Percentiles rank a stretch among this genome's conserved stretches.
These are phyloP conservation scores for Trichoderma oligosporum DNA, from an alignment of 2,329 filamentous ascomycete species.

Conservation along the genomic window DNA sequence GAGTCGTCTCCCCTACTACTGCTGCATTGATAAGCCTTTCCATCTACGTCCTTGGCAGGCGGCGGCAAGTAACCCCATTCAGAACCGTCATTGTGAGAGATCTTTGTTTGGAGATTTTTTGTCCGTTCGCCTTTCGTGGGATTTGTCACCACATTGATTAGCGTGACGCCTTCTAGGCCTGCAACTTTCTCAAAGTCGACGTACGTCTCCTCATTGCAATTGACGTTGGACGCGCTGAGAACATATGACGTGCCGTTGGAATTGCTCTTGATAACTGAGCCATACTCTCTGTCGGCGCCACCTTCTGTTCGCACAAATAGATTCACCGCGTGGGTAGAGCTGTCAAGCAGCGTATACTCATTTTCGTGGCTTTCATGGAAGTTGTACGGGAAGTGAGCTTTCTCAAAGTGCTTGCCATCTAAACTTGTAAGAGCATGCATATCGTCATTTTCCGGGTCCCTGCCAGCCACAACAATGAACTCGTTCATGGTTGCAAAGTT, in stretches of 20 bases:
- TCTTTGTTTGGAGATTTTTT: slow-evolving; percentile 84
- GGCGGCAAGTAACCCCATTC: slow-evolving; percentile 76
- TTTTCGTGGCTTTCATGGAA: slow-evolving; percentile 74
- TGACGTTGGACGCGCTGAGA: slow-evolving; percentile 74
- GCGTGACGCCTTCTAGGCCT: slow-evolving; percentile 81
- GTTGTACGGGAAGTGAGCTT: slow-evolving; percentile 80
- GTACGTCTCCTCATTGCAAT: slow-evolving; percentile 70
- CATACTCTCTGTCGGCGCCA: slow-evolving; percentile 63
- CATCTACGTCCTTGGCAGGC: slow-evolving; percentile 66
- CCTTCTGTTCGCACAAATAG: slow-evolving; percentile 82
- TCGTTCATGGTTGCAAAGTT: slow-evolving; percentile 94
- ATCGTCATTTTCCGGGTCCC: slow-evolving; percentile 63
- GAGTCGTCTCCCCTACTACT: slow-evolving; percentile 55
- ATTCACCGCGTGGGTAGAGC: slow-evolving; percentile 90
- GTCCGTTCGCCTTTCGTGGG: slow-evolving; percentile 66
- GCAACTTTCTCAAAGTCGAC: slow-evolving; percentile 97
- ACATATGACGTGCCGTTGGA: slow-evolving; percentile 97
- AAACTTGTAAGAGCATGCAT: slow-evolving; percentile 78
- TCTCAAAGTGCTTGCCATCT: slow-evolving; percentile 77
- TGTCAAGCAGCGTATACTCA: slow-evolving; percentile 90
- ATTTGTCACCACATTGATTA: slow-evolving; percentile 85
- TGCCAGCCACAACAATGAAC: slow-evolving; percentile 84
- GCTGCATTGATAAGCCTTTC: slow-evolving; percentile 67
- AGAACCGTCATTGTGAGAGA: slow-evolving; percentile 93
- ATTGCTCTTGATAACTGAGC: slow-evolving; percentile 94